Base-by-base conservation (phyloP, 805 yeast species). In the Pichia cephalocereana region DNA sequence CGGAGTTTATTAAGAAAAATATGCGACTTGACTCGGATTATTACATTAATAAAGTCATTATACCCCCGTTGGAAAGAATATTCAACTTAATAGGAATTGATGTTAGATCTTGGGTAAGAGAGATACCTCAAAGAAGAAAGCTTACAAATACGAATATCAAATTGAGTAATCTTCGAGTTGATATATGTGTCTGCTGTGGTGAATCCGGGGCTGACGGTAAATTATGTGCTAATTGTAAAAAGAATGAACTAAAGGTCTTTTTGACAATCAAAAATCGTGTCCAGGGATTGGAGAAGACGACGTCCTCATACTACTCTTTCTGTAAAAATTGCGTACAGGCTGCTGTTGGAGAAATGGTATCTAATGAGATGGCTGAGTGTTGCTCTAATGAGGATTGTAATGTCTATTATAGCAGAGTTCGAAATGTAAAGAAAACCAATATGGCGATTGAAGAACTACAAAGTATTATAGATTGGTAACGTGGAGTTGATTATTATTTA, bases 11-110 rank as follows among this genome's bases (percentile, higher is more conserved):
- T n/a, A 57, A 65, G 1, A 61, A 57, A 52, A 49, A 44, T 3
- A 60, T 74, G 48, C 74, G 70, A 43, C 62, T 93, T 18, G 99
- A 93, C 58, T 73, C 83, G 19, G 88, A 86, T 38, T 93, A 93
- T 60, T 93, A 93, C 63, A 88, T 93, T 43, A 76, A 76, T 3
- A 83, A 86, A 58, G 87, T 87, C 2, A 64, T 93, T 43, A 79
- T 91, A 9, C 98, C 99, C 2, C 98, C 99, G 0, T 66, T 93
- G 47, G 95, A 87, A 53, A 68, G 99, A 50, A 68, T 91, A 2
- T 86, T 93, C 64, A 84, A 80, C 56, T 64, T 91, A 14, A 66
- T 88, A 49, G 99, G 99, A 0, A 93, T 85, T 3, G 84, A 88
- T 65, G 73, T 90, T 7, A 70, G 70, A 40, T 70, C 69, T 5